A percentile compares a stretch with the other conserved stretches of the same genome.
phyloP scores from a whole-genome alignment of 495 filamentous ascomycete genomes.

The Trichoderma asperelloides region DNA sequence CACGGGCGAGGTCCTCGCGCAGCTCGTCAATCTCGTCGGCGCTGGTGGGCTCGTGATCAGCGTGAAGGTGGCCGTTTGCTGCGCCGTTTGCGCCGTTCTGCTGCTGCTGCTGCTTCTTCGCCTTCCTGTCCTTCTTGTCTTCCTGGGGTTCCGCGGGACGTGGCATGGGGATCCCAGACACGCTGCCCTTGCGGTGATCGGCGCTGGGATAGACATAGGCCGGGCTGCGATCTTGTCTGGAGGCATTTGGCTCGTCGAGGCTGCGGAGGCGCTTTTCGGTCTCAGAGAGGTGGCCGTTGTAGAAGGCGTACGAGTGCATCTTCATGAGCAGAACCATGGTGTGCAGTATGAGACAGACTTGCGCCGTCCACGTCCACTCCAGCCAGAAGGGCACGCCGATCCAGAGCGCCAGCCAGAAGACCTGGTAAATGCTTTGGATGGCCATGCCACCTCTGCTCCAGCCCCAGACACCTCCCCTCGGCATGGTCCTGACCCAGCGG shows the following conservation, averaged over 20 bases:
- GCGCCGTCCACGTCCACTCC: slow-evolving; percentile 87
- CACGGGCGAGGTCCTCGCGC: slow-evolving; percentile 79
- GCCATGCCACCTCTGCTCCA: slow-evolving; percentile 72
- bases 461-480: slow-evolving; percentile 45
- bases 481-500: slow-evolving; percentile 45
- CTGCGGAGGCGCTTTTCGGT: slow-evolving; percentile 68
- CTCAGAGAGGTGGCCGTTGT: slow-evolving; percentile 89
- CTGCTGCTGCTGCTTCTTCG: slow-evolving; percentile 4
- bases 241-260: slow-evolving; percentile 57
- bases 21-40: slow-evolving; percentile 50
- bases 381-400: slow-evolving; percentile 79
- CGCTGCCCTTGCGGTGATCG: slow-evolving; percentile 39
- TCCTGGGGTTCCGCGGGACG: slow-evolving; percentile 3
- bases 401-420: slow-evolving; percentile 74
- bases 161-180: slow-evolving; percentile 15
- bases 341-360: slow-evolving; percentile 91
- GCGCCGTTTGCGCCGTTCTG: slow-evolving; percentile 18
- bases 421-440: slow-evolving; percentile 75
- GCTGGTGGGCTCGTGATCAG: slow-evolving; percentile 18
- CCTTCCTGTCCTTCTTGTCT: slow-evolving; percentile 4
- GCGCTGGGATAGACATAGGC: slow-evolving; percentile 70
- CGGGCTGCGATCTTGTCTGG: slow-evolving; percentile 51
- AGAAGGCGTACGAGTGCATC: slow-evolving; percentile 96
- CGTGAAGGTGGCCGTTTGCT: slow-evolving; percentile 8
- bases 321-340: slow-evolving; percentile 92